Conservation (phyloP, 345 rosid species). For the Arabidopsis thaliana region TAIR10.1 NC_003074.8:10270001-10270500, state of each 20-base stretch:
- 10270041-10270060: constrained; percentile 84
- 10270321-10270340: constrained; percentile 79
- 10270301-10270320: constrained; percentile 43
- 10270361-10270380: constrained; percentile 80
- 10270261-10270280: constrained; percentile 75
- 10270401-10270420: constrained; percentile 66
- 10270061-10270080: constrained; percentile 90
- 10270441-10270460: constrained; percentile 58
- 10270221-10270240: constrained; percentile 96
- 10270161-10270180: constrained; percentile 85
- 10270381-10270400: constrained; percentile 87
- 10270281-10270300: constrained; percentile 76
- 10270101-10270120: constrained; percentile 85
- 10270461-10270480: constrained; percentile 67
- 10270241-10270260: constrained; percentile 79
- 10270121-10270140: constrained; percentile 85
- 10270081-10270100: constrained; percentile 68
- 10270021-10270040: constrained; percentile 51
- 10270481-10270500: constrained; percentile 74
- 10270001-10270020: constrained; percentile 86
- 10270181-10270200: constrained; percentile 90
- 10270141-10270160: constrained; percentile 85
- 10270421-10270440: constrained; percentile 58
- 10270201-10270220: constrained; percentile 86
- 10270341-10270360: constrained; percentile 82